phyloP scores from a whole-genome alignment of 192 early-diverging fungal species.

The Kappamyces sp. region DNA sequence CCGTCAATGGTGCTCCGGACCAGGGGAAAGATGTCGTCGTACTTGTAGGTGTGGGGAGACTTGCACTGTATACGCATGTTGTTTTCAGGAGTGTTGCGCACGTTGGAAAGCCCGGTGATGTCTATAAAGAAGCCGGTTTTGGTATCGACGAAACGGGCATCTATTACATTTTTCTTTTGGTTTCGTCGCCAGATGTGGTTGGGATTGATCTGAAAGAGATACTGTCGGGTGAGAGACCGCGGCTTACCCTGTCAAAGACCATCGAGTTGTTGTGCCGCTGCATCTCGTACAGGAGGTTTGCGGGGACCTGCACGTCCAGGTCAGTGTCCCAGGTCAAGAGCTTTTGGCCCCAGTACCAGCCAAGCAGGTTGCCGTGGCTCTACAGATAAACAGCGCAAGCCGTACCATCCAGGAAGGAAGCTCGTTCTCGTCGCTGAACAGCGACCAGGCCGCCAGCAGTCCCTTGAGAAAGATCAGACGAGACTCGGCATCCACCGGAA shows the following conservation, averaged over 20 bases:
- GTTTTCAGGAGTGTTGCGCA: neutral
- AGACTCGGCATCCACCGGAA: neutral
- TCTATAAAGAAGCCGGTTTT: conserved; percentile 12
- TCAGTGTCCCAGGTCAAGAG: conserved; percentile 39
- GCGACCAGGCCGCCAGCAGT: conserved; percentile 14
- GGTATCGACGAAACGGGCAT: conserved; percentile 18
- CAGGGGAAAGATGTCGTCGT: conserved; percentile 11
- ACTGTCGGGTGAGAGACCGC: neutral
- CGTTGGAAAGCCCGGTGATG: conserved; percentile 9
- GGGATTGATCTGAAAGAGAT: conserved; percentile 7
- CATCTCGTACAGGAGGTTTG: conserved; percentile 12
- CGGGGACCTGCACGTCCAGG: conserved; percentile 23
- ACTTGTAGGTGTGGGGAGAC: conserved; percentile 6
- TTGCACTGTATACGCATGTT: conserved; percentile 7
- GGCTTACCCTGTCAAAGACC: no score
- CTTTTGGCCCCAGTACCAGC: conserved; percentile 34
- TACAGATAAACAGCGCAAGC: no score
- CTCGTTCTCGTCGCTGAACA: conserved; percentile 20
- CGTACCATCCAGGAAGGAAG: conserved; percentile 29
- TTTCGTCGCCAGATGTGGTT: neutral
- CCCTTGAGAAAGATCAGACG: neutral
- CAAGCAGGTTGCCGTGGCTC: conserved; percentile 31
- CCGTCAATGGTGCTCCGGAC: conserved; percentile 9
- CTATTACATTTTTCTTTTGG: conserved; percentile 11
- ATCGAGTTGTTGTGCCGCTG: no score